Percentiles rank a stretch among this genome's conserved stretches.
phyloP scores from a whole-genome alignment of 2,329 filamentous ascomycete genomes.

The Penicillium decumbens region DNA sequence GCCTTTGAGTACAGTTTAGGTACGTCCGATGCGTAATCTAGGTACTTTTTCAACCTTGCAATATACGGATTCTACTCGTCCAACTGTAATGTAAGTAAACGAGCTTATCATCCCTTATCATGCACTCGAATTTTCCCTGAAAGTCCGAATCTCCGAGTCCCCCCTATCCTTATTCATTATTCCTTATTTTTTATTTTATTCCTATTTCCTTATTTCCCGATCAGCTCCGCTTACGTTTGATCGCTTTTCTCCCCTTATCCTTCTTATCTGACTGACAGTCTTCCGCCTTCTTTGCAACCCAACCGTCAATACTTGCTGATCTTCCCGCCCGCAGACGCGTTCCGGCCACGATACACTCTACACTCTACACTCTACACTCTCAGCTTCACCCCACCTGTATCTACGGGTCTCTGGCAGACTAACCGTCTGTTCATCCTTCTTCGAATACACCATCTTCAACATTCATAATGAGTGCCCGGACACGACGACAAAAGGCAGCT shows the following conservation, averaged over 20 bases:
- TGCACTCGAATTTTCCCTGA: background rate
- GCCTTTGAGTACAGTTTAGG: background rate
- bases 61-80: background rate
- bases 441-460: background rate
- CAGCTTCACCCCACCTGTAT: background rate
- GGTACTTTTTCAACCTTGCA: background rate
- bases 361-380: no score
- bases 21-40: background rate
- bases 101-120: conserved; percentile 7
- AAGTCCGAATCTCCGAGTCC: background rate
- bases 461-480: conserved; percentile 35
- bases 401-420: background rate
- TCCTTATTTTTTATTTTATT: no score
- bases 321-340: background rate
- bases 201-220: background rate
- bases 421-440: background rate
- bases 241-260: conserved; percentile 4
- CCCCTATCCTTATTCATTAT: background rate
- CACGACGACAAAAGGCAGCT: conserved; percentile 39
- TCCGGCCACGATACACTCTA: background rate
- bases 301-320: background rate
- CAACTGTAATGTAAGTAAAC: background rate
- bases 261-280: conserved; percentile 1
- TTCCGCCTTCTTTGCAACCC: background rate
- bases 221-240: background rate